Evolutionary conservation across 768 basidiomycete genomes (phyloP).

Genomic region (Peribolospora baueri): DNA sequence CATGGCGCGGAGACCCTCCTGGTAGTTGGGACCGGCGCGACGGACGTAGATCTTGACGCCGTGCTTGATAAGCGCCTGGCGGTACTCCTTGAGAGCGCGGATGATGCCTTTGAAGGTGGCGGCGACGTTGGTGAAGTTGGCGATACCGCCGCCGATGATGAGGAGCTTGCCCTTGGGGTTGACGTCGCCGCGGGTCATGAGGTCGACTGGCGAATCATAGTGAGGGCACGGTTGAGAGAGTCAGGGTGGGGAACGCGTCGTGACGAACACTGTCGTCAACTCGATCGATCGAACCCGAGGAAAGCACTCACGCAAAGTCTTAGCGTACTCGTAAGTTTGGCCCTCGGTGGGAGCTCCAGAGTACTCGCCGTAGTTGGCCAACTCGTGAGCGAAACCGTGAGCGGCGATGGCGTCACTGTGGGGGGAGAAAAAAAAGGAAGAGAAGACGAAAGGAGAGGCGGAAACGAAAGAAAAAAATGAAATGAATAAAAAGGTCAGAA

Average conservation of each 20-base stretch:
- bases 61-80: constrained; percentile 54
- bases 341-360: constrained; percentile 93
- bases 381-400: constrained; percentile 84
- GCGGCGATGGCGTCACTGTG: constrained; percentile 52
- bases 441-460: background rate
- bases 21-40: constrained; percentile 97
- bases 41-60: constrained; percentile 87
- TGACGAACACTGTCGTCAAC: background rate
- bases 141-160: constrained; percentile 98
- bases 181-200: constrained; percentile 70
- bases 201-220: constrained; percentile 34
- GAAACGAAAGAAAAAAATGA: too few relatives aligned
- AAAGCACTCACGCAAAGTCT: constrained; percentile 57
- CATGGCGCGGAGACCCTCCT: constrained; percentile 97
- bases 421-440: background rate
- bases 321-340: constrained; percentile 97
- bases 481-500: background rate
- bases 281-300: background rate
- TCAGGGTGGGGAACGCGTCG: background rate
- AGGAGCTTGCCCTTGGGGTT: constrained; percentile 69
- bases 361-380: constrained; percentile 99
- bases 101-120: constrained; percentile 99
- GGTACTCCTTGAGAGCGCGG: constrained; percentile 80
- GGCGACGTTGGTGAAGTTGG: constrained; percentile 99
- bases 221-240: background rate